phyloP scores from a whole-genome alignment of 2,329 filamentous ascomycete species.

The Magnaporthiopsis rhizophila region DNA sequence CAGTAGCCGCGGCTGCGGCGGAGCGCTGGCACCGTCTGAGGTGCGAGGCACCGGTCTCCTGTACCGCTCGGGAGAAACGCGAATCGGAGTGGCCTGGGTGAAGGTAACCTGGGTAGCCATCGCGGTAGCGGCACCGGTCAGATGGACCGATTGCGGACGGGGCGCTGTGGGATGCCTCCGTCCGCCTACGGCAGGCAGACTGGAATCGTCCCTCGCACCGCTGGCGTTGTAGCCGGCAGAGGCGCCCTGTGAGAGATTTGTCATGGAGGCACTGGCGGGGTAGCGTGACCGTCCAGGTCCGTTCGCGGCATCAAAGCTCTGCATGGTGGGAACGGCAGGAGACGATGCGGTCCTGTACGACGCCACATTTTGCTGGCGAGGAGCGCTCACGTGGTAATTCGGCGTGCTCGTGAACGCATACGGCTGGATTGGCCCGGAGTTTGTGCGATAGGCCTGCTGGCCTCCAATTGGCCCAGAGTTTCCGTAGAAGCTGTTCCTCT shows the following conservation, averaged over 20 bases:
- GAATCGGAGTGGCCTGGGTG: conserved; percentile 50
- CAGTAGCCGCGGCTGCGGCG: conserved; percentile 21
- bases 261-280: conserved; percentile 28
- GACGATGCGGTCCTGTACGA: conserved; percentile 40
- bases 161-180: conserved; percentile 28
- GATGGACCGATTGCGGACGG: conserved; percentile 35
- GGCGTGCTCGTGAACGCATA: conserved; percentile 72
- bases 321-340: conserved; percentile 32
- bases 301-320: conserved; percentile 28
- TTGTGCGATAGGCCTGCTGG: conserved; percentile 45
- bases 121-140: conserved; percentile 19
- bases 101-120: conserved; percentile 40
- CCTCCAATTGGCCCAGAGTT: conserved; percentile 35
- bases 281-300: conserved; percentile 22
- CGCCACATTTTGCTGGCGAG: conserved; percentile 40
- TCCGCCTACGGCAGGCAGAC: conserved; percentile 33
- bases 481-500: conserved; percentile 43
- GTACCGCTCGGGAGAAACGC: conserved; percentile 76
- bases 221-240: conserved; percentile 26
- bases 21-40: conserved; percentile 34
- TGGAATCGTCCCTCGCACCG: conserved; percentile 46
- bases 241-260: conserved; percentile 30
- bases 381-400: conserved; percentile 46
- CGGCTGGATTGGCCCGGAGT: conserved; percentile 57
- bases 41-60: conserved; percentile 56